Evolutionary conservation across 306 rosid species (phyloP).

Genomic region (Pterocarpus macrocarpus): DNA sequence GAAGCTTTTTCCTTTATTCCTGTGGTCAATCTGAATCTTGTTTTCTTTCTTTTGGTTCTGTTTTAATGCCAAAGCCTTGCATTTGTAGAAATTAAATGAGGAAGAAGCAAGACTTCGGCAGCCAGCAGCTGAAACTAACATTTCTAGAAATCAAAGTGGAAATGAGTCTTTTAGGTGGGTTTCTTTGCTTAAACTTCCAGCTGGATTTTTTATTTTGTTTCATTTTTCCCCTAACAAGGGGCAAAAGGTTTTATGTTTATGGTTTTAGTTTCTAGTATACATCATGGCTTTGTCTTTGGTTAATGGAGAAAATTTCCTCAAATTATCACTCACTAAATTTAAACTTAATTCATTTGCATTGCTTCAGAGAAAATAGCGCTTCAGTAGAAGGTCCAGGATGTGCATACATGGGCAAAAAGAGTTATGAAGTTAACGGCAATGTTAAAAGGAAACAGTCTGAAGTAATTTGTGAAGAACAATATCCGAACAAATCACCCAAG

Average conservation of each 20-base stretch:
- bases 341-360: conserved; percentile 32
- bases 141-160: conserved; percentile 59
- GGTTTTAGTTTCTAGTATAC: conserved; percentile 9
- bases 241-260: background rate
- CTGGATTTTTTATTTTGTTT: conserved; percentile 8
- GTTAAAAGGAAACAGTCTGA: conserved; percentile 74
- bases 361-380: conserved; percentile 66
- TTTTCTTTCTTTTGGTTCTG: conserved; percentile 13
- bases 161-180: conserved; percentile 62
- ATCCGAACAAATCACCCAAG: conserved; percentile 66
- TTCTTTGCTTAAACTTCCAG: conserved; percentile 19
- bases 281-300: background rate
- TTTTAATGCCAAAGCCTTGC: conserved; percentile 51
- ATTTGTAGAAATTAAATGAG: conserved; percentile 79
- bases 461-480: conserved; percentile 54
- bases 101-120: conserved; percentile 58
- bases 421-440: conserved; percentile 51
- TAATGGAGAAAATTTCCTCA: background rate
- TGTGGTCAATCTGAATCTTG: background rate
- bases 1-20: conserved; percentile 29
- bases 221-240: background rate
- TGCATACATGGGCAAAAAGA: conserved; percentile 41
- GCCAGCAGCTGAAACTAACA: conserved; percentile 57
- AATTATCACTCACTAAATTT: conserved; percentile 6
- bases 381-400: conserved; percentile 53